phyloP scores from a whole-genome alignment of 2,329 filamentous ascomycete species.

The Neodidymelliopsis sp. region DNA sequence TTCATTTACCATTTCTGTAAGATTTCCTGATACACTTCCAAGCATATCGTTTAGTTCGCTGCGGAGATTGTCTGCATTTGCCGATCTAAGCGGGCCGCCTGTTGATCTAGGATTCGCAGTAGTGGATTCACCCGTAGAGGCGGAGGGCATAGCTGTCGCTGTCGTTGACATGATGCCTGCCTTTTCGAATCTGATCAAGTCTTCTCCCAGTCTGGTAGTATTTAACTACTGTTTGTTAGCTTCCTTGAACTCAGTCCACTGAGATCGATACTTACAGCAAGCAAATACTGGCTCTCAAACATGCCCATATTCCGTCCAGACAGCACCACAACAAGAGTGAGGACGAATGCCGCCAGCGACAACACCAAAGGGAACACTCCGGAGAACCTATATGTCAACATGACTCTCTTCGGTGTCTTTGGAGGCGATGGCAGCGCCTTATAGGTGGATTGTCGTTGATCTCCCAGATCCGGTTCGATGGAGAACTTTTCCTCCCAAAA shows the following conservation, averaged over 20 bases:
- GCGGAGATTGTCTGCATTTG: slow-evolving; percentile 18
- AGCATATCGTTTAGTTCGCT: slow-evolving; percentile 7
- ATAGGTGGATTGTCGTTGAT: slow-evolving; percentile 27
- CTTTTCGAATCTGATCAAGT: slow-evolving; percentile 25
- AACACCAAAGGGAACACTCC: slow-evolving; percentile 23
- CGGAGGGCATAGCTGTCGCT: slow-evolving; percentile 6
- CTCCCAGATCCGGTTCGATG: slow-evolving; percentile 32
- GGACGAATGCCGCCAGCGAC: slow-evolving; percentile 22
- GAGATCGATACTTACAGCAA: slow-evolving; percentile 23
- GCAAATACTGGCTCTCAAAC: slow-evolving; percentile 26
- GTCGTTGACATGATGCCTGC: slow-evolving; percentile 10
- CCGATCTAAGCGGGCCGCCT: slow-evolving; percentile 17
- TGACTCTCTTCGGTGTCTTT: slow-evolving; percentile 27
- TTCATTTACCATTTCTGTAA: slow-evolving; percentile 20
- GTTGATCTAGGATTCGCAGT: slow-evolving; percentile 20
- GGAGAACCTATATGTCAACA: slow-evolving; percentile 33
- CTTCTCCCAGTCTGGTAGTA: slow-evolving; percentile 22
- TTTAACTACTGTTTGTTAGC: slow-evolving; percentile 25
- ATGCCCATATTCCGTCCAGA: slow-evolving; percentile 20
- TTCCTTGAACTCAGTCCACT: not conserved
- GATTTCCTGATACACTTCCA: slow-evolving; percentile 11
- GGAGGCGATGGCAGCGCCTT: slow-evolving; percentile 29
- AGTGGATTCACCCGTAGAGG: slow-evolving; percentile 13
- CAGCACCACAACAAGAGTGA: slow-evolving; percentile 28
- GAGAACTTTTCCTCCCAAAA: slow-evolving; percentile 20